Evolutionary conservation across 768 basidiomycete genomes (phyloP), one percentile per base, ranked within the genome.

Genomic region (Mycena crocata): DNA sequence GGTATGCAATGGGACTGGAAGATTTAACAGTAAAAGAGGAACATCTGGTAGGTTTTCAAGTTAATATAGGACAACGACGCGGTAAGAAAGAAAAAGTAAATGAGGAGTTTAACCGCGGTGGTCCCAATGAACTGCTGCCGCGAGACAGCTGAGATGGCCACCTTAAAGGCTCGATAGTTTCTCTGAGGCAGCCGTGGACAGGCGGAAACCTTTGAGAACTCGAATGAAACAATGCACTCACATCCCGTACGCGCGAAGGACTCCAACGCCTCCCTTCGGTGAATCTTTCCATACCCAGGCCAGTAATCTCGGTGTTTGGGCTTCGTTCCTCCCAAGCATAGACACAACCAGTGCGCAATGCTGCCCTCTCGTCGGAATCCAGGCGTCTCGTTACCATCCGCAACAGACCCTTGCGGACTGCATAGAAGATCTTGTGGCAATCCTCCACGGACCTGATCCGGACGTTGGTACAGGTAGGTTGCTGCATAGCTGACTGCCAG

Each of bases 221-320:
- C n/a, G n/a, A n/a, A n/a, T n/a, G 46, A 64, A 61, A 32, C 21
- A 56, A 52, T 61, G 56, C 58, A 69, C 89, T 66, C 73, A 92
- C 92, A 77, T 94, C 93, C 77, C 93, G 86, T 62, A 94, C 92
- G 60, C 93, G 88, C 52, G 92, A 93, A 42, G 93, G 89, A 44
- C 90, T 91, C 93, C 93, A 94, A 69, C 90, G 85, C 72, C 90
- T 85, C 26, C 93, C 93, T 75, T 94, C 93, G 5, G 93, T 94
- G 78, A 93, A 94, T 31, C 93, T 86, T 74, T 94, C 93, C 74
- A 94, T 94, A 32, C 92, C 91, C 34, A 93, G 83, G 17, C 92
- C 92, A 3, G 90, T 91, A 17, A 92, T 87, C 76, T 93, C 93
- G 26, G 86, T 86, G 70, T 89, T 87, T 19, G 91, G 89, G 26